Evolutionary conservation across 1,139 yeast species (phyloP).

Genomic region (Geotrichum citri-aurantii): DNA sequence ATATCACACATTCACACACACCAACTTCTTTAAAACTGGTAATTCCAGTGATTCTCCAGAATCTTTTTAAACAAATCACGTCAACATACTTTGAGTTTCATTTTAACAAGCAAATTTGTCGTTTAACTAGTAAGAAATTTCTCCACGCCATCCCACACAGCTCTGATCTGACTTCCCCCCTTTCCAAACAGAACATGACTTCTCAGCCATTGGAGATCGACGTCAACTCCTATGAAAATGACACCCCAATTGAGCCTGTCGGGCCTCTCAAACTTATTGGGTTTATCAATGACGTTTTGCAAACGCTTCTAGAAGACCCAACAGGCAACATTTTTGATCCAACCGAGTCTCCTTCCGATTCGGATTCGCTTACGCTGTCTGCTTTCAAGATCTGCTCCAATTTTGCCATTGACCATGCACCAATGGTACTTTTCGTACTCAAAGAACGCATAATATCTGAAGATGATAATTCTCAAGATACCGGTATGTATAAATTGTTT

Average conservation of each 20-base stretch:
- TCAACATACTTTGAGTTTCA: not conserved
- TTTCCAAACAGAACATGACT: constrained; percentile 6
- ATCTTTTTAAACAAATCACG: not conserved
- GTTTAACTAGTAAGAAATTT: not conserved
- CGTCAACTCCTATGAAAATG: not conserved
- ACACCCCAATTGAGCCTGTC: constrained; percentile 15
- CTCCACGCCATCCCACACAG: not conserved
- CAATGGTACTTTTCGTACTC: constrained; percentile 17
- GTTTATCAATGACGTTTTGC: constrained; percentile 16
- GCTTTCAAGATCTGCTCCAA: constrained; percentile 15
- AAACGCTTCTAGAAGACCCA: constrained; percentile 16
- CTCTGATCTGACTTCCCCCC: constrained; percentile 7
- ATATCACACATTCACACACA: not conserved
- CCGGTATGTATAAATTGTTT: constrained; percentile 1
- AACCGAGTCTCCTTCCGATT: not conserved
- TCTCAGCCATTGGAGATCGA: constrained; percentile 6
- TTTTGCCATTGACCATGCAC: constrained; percentile 17
- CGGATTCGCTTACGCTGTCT: constrained; percentile 1
- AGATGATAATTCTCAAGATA: not conserved
- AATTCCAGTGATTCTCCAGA: not conserved
- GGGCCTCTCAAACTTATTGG: constrained; percentile 15
- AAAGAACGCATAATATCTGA: constrained; percentile 6
- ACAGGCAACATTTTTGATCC: constrained; percentile 10
- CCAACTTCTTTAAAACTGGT: not conserved
- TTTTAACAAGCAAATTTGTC: not conserved